A percentile compares a stretch with the other conserved stretches of the same genome.
Conservation (phyloP, 2,329 filamentous ascomycete genomes). For the Calonectria henricotiae region DNA sequence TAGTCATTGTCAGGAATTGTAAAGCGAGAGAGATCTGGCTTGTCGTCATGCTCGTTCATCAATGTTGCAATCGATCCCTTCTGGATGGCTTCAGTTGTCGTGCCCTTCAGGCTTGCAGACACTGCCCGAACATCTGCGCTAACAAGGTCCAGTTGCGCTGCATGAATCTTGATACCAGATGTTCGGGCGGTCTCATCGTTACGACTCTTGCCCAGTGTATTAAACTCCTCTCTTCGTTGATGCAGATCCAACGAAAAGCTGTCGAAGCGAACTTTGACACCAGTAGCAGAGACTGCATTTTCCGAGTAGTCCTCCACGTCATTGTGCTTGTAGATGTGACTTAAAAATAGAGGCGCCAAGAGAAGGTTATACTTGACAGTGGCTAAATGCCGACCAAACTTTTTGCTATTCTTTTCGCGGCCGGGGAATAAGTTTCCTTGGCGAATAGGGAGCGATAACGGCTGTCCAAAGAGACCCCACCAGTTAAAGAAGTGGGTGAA, state of each 20-base stretch:
- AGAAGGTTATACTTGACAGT: conserved; percentile 98
- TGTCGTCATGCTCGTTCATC: conserved; percentile 70
- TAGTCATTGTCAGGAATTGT: conserved; percentile 96
- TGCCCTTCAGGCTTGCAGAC: conserved; percentile 89
- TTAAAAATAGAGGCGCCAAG: conserved; percentile 92
- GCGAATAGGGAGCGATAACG: conserved; percentile 94
- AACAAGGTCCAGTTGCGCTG: conserved; percentile 92
- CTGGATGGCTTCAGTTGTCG: conserved; percentile 83
- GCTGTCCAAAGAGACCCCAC: conserved; percentile 97
- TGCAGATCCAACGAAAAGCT: conserved; percentile 98
- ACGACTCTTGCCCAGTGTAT: conserved; percentile 82
- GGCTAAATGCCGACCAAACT: conserved; percentile 96
- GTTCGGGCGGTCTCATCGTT: conserved; percentile 80
- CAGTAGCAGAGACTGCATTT: conserved; percentile 87
- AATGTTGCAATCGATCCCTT: conserved; percentile 69
- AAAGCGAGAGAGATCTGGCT: conserved; percentile 87
- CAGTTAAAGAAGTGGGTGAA: conserved; percentile 99
- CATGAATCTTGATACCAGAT: conserved; percentile 95
- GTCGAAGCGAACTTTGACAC: conserved; percentile 95
- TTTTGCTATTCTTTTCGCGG: conserved; percentile 96
- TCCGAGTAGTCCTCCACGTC: conserved; percentile 90
- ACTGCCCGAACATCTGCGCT: conserved; percentile 94
- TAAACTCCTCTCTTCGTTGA: conserved; percentile 93
- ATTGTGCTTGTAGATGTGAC: conserved; percentile 99
- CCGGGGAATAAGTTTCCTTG: conserved; percentile 94